These are phyloP conservation scores for Cucumis hystrix DNA, from an alignment of 306 rosid species.

Conservation along the genomic window DNA sequence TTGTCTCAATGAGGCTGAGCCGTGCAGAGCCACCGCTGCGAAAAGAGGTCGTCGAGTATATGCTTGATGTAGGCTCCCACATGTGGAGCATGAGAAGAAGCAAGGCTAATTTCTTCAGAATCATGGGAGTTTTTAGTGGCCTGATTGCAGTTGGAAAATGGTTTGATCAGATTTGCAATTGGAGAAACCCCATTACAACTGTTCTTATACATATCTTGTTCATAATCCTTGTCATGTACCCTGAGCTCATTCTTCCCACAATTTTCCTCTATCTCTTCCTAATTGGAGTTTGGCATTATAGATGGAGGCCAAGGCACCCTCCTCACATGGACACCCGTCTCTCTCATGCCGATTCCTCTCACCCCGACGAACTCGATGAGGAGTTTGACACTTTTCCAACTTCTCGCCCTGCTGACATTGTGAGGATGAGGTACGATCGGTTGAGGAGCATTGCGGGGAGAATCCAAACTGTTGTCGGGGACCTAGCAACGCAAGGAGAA, in stretches of 20 bases:
- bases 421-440: slow-evolving; percentile 57
- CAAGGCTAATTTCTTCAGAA: slow-evolving; percentile 65
- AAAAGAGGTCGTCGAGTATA: slow-evolving; percentile 59
- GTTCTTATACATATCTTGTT: slow-evolving; percentile 51
- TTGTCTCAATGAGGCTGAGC: slow-evolving; percentile 47
- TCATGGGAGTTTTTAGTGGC: slow-evolving; percentile 59
- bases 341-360: slow-evolving; percentile 46
- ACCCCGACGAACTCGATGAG: slow-evolving; percentile 57
- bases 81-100: slow-evolving; percentile 79
- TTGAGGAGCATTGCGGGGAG: slow-evolving; percentile 61
- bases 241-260: slow-evolving; percentile 61
- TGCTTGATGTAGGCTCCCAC: slow-evolving; percentile 60
- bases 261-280: slow-evolving; percentile 63
- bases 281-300: slow-evolving; percentile 64
- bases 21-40: slow-evolving; percentile 62
- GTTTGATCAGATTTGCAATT: slow-evolving; percentile 63
- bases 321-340: slow-evolving; percentile 78
- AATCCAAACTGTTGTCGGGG: slow-evolving; percentile 62
- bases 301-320: slow-evolving; percentile 78
- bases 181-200: slow-evolving; percentile 62
- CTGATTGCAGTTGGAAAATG: slow-evolving; percentile 56
- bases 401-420: slow-evolving; percentile 35
- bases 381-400: slow-evolving; percentile 65
- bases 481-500: slow-evolving; percentile 61
- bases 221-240: slow-evolving; percentile 60